Evolutionary conservation across 805 yeast species (phyloP).

Genomic region (Saccharomycopsis schoenii): DNA sequence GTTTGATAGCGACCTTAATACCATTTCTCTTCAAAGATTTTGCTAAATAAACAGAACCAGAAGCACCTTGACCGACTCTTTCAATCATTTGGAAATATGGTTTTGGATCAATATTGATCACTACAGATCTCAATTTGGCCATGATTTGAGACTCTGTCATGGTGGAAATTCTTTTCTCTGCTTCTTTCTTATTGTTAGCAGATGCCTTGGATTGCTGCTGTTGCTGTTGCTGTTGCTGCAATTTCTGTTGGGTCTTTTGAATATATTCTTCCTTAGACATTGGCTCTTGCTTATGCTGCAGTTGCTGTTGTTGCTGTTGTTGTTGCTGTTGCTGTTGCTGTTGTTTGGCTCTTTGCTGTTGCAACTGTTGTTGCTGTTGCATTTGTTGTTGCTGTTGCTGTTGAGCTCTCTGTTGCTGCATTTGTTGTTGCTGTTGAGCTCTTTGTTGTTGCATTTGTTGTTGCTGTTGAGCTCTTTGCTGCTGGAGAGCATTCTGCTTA

Average conservation of each 20-base stretch:
- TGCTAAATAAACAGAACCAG: conserved; percentile 90
- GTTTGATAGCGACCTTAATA: conserved; percentile 85
- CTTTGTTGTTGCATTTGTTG: conserved; percentile 10
- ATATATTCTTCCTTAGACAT: conserved; percentile 17
- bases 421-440: conserved; percentile 4
- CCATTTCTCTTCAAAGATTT: conserved; percentile 47
- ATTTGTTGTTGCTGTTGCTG: conserved; percentile 14
- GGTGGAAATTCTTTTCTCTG: conserved; percentile 43
- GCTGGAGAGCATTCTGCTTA: conserved; percentile 15
- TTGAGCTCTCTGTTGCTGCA: conserved; percentile 8
- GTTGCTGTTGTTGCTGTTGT: conserved; percentile 1
- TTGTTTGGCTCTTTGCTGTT: conserved; percentile 8
- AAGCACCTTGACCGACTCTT: conserved; percentile 96
- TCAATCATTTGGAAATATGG: conserved; percentile 67
- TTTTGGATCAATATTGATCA: conserved; percentile 77
- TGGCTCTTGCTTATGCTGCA: conserved; percentile 9
- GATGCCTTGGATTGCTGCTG: conserved; percentile 8
- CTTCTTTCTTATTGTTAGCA: conserved; percentile 8
- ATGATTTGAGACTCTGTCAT: conserved; percentile 84
- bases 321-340: conserved; percentile 19
- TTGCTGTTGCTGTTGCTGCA: conserved; percentile 17
- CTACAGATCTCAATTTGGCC: conserved; percentile 73
- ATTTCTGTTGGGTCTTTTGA: conserved; percentile 25
- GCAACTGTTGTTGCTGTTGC: conserved; percentile 23
- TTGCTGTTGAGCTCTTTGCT: conserved; percentile 17